Base-by-base conservation (phyloP, 768 basidiomycete genomes). In the Strobilomyces echinocephalus region DNA sequence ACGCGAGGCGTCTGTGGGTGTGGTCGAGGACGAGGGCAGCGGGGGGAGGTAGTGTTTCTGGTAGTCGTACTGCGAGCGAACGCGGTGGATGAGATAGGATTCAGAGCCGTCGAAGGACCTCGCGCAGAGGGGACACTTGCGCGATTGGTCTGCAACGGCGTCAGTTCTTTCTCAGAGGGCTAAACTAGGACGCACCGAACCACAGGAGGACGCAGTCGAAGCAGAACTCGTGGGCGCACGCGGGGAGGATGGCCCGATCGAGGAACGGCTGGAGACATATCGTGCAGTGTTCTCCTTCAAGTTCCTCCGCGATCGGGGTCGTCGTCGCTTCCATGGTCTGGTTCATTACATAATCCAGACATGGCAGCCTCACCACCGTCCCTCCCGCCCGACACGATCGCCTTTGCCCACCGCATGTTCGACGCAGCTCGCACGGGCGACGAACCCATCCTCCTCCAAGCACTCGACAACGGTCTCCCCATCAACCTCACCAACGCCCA, bases 221-320 rank as follows among this genome's bases (percentile, higher is more conserved):
- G 63, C 94, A 97, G 64, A 95, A 95, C 63, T 90, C 88, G 74
- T 97, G 94, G 2, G 90, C 88, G 69, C 94, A 97, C 8, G 75
- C 78, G 1, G 92, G 90, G 24, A 95, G 75, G 36, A 95, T 78
- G 0, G 93, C 88, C 42, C 88, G 75, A 72, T 97, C 91, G 14
- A 77, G 73, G 48, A 94, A 74, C 11, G 73, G 55, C 61, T 95
- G 90, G 21, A 97, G 74, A 62, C 94, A 97, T 33, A 97, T 95
- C 54, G 87, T 84, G 64, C 94, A 97, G 60, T 83, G 75, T 21
- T 78, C 62, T 18, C 63, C 53, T 5, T 55, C 50, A 26, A 11
- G 20, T 8, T 57, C 49, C 6, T 33, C 26, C 3, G 34, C 30
- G n/a, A 61, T 40, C 18, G 60, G 41, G 18, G 68, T 60, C 4